Base-by-base conservation (phyloP, 352 stramenopile genomes). In the Pythium chondricola region DNA sequence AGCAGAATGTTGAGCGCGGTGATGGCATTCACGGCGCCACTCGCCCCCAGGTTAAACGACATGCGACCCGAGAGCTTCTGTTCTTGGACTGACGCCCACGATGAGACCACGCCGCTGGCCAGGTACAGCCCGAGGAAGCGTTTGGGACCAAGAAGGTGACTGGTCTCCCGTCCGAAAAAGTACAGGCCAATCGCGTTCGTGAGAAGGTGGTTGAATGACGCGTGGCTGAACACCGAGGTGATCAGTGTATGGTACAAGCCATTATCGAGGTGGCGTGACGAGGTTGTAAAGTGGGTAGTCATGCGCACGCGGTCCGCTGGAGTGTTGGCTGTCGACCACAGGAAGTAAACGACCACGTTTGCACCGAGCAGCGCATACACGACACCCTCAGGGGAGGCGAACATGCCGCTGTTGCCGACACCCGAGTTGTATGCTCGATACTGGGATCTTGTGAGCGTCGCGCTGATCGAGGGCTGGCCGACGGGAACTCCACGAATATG, bases 211-310 rank as follows among this genome's bases (percentile, higher is more conserved):
- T 62, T 60, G 10, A 71, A 13, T 2, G 77, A 61, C 4, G 65
- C 65, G 49, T 91, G 76, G 43, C 76, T 90, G 56, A 93, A 93
- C 32, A 81, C 72, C 2, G 67, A 67, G 7, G 74, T 91, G 27
- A 89, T 48, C 18, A 90, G 69, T 48, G 82, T 91, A 59, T 90
- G 76, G 62, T 86, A 85, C 17, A 70, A 61, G 2, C 77, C 72
- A 14, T 74, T 64, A 43, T 58, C 52, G 16, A 93, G 44, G 44
- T 90, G 78, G 42, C 67, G 58, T 36, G 71, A 60, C 42, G 78
- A 93, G 40, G 78, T 93, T 30, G 78, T 93, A 47, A 88, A 93
- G 44, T 85, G 59, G 21, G 52, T 70, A 24, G 85, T 63, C 82
- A 91, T 90, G 45, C 75, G 78, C 9, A 56, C 30, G 59, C 82